Evolutionary conservation across 2,329 filamentous ascomycete genomes (phyloP).

Genomic region (Juglanconis sp.): DNA sequence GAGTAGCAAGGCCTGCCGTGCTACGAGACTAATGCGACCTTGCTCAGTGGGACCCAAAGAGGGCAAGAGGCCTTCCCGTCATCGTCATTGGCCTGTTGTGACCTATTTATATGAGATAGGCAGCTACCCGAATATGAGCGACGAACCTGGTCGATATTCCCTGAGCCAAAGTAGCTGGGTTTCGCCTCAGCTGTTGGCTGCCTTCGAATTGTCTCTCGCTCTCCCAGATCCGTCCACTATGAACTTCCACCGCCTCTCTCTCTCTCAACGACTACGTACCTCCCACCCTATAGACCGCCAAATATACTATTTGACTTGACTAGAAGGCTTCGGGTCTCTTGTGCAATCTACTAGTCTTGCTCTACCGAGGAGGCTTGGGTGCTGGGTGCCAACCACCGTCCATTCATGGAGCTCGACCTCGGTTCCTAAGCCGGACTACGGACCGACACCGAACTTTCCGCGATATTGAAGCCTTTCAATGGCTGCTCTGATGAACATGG

Average conservation of each 20-base stretch:
- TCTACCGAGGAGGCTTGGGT: neutral
- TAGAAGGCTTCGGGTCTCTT: neutral
- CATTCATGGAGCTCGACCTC: neutral
- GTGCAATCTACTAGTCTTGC: neutral
- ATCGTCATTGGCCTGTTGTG: neutral
- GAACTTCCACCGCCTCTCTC: neutral
- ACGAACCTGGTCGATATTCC: neutral
- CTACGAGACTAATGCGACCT: slow-evolving; percentile 10
- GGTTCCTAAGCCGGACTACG: neutral
- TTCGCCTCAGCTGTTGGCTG: neutral
- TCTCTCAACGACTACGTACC: neutral
- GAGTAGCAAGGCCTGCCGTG: slow-evolving; percentile 17
- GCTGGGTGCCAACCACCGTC: neutral
- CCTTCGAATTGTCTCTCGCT: neutral
- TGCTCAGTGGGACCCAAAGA: neutral
- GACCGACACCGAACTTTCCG: neutral
- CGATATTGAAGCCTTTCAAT: neutral
- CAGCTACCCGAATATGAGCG: neutral
- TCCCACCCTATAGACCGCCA: neutral
- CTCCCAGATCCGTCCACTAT: neutral
- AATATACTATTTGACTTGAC: neutral
- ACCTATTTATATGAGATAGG: neutral
- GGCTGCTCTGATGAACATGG: neutral
- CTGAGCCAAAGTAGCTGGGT: neutral
- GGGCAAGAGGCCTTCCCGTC: neutral